Evolutionary conservation across 2,329 filamentous ascomycete genomes (phyloP), one percentile per base, ranked within the genome.

Genomic region (Nemania sp.): DNA sequence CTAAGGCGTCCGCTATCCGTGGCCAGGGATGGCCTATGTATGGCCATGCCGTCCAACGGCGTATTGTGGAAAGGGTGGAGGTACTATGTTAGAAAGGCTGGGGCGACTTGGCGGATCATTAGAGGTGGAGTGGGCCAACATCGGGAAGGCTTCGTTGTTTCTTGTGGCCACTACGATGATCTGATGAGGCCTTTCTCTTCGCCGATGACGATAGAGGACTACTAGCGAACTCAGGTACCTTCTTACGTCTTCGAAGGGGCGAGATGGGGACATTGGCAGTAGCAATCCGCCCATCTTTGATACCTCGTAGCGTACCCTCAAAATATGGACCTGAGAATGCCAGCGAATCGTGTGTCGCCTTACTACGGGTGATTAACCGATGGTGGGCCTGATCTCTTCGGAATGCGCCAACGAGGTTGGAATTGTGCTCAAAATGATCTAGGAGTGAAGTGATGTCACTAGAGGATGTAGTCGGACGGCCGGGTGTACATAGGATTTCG

Each of bases 381-480:
- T 88, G 85, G 76, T 88, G 87, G 83, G 83, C 89, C 77, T 88
- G 89, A 78, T 88, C 90, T 71, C 84, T 88, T 64, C 92, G 92
- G 84, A 96, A 97, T 0, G 92, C 91, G 43, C 92, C 92, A 41
- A 96, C 92, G 15, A 91, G 88, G 64, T 90, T 87, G 8, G 85
- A 80, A 66, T 88, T 88, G 72, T 89, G 87, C 74, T 91, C 89
- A 45, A 94, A 88, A 72, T 91, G 90, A 62, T 86, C 85, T n/a
- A 92, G 81, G 62, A 91, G 84, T 27, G 85, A 84, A 68, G 88
- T 82, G 24, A 80, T 72, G 70, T 88, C 84, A 74, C 83, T 83
- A 32, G 80, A 79, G 43, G 83, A 79, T 41, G 85, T 85, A n/a
- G 79, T 80, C 29, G 83, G 83, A 22, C 86, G 84, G 2, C 79